Evolutionary conservation across 352 stramenopile genomes (phyloP).

Genomic region (Pythium scleroteichum): DNA sequence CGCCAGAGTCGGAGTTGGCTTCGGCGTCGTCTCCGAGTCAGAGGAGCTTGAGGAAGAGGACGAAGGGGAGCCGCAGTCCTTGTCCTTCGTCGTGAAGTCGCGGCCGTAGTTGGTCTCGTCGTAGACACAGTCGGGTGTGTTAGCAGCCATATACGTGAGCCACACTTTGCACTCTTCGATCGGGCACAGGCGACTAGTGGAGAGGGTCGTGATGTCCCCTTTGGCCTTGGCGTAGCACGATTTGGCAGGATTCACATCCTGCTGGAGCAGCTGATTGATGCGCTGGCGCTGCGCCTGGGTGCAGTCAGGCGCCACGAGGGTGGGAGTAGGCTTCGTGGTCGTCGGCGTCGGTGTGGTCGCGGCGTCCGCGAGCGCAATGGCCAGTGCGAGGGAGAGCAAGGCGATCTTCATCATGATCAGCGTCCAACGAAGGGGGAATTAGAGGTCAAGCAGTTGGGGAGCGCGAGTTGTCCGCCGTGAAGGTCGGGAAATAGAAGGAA

Average conservation of each 20-base stretch:
- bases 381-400: slow-evolving; percentile 17
- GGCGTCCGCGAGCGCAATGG: slow-evolving; percentile 20
- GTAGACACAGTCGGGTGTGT: slow-evolving; percentile 60
- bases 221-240: slow-evolving; percentile 50
- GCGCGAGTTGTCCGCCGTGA: neutral
- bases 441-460: neutral
- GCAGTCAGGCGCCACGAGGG: slow-evolving; percentile 44
- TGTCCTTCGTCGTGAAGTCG: slow-evolving; percentile 44
- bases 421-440: too few species aligned
- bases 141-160: slow-evolving; percentile 58
- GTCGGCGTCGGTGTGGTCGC: slow-evolving; percentile 12
- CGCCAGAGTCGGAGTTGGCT: slow-evolving; percentile 6
- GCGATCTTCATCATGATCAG: slow-evolving; percentile 40
- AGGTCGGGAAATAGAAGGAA: slow-evolving; percentile 25
- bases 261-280: slow-evolving; percentile 60
- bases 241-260: slow-evolving; percentile 58
- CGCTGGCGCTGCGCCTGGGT: slow-evolving; percentile 47
- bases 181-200: slow-evolving; percentile 54
- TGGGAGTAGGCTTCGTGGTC: slow-evolving; percentile 3
- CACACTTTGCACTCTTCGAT: slow-evolving; percentile 49
- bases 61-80: slow-evolving; percentile 37
- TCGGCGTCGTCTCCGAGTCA: slow-evolving; percentile 9
- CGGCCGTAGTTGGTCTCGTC: slow-evolving; percentile 63
- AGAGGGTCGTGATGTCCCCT: slow-evolving; percentile 50
- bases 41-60: slow-evolving; percentile 5